Evolutionary conservation across 495 filamentous ascomycete species (phyloP), one percentile per base, ranked within the genome.

Genomic region (Penicillium goetzii): DNA sequence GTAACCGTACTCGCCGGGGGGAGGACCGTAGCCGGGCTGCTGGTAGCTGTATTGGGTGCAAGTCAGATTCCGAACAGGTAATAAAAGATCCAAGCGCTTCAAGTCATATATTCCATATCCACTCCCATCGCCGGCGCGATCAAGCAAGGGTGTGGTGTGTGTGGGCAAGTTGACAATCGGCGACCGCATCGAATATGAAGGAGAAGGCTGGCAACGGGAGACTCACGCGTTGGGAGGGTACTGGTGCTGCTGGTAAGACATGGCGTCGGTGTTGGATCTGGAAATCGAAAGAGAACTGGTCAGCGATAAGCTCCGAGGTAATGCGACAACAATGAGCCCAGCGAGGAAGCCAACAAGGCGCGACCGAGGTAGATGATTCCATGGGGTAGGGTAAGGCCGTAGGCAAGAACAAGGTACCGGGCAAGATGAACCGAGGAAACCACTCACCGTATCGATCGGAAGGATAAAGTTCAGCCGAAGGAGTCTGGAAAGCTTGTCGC

Each of bases 241-340:
- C 68, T 70, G 75, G 61, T 74, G 75, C 56, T 63, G 52, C 69
- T 83, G 76, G 68, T 71, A 77, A 58, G 81, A 71, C 82, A 85
- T 85, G 8, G 4, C 67, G 70, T 25, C 52, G 30, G 17, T 61
- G 2, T 33, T 23, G 8, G 14, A 49, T 45, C 62, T 70, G n/a
- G 11, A 56, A 56, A 17, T 17, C 2, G 23, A 34, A 40, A 33
- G 1, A 47, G 28, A 49, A 59, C 25, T 19, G 53, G 54, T 70
- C 52, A 70, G 64, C 38, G 40, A 15, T 14, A 21, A 56, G 15
- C 2, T 23, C 26, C 15, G 55, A 15, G 26, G 25, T 41, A 28
- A 56, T 61, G 36, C 33, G 28, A 51, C 10, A 15, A 49, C 19
- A 21, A 57, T 47, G 43, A 47, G 21, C 6, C 25, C 30, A 51